Percentiles rank a stretch among this genome's conserved stretches.
These are phyloP conservation scores for Ceratocystis cacaofunesta DNA, from an alignment of 2,329 filamentous ascomycete species.

Conservation along the genomic window DNA sequence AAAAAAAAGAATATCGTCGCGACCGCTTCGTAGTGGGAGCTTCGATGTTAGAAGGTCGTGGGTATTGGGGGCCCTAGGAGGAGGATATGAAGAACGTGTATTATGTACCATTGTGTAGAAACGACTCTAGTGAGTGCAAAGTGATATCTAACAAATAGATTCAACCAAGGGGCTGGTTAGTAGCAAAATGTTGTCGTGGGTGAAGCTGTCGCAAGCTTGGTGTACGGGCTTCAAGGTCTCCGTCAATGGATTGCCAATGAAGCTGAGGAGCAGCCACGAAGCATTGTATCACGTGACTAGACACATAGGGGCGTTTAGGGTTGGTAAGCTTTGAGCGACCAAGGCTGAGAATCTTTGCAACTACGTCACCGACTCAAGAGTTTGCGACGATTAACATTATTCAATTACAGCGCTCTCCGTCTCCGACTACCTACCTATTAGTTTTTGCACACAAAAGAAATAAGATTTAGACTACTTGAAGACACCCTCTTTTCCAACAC, in stretches of 20 bases:
- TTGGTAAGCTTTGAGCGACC: background rate
- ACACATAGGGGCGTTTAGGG: background rate
- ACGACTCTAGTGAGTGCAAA: background rate
- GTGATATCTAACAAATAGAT: background rate
- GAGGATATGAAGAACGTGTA: background rate
- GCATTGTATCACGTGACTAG: background rate
- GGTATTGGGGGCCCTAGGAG: background rate
- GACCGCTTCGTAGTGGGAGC: background rate
- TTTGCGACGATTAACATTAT: background rate
- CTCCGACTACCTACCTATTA: background rate
- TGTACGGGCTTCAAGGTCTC: background rate
- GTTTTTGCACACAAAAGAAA: background rate
- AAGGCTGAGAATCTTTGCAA: slow-evolving; percentile 3
- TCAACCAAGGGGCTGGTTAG: background rate
- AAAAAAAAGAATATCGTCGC: slow-evolving; percentile 22
- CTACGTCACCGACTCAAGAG: slow-evolving; percentile 6
- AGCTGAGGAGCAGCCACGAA: slow-evolving; percentile 2
- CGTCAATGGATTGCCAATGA: background rate
- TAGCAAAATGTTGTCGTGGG: background rate
- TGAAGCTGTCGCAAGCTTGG: slow-evolving; percentile 2
- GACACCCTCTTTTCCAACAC: background rate
- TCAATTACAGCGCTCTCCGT: background rate
- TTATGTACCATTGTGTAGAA: background rate
- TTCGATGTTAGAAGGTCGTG: background rate
- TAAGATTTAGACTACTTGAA: background rate